Evolutionary conservation across 78 protist genomes (phyloP).

Genomic region (Isochrysis galbana): DNA sequence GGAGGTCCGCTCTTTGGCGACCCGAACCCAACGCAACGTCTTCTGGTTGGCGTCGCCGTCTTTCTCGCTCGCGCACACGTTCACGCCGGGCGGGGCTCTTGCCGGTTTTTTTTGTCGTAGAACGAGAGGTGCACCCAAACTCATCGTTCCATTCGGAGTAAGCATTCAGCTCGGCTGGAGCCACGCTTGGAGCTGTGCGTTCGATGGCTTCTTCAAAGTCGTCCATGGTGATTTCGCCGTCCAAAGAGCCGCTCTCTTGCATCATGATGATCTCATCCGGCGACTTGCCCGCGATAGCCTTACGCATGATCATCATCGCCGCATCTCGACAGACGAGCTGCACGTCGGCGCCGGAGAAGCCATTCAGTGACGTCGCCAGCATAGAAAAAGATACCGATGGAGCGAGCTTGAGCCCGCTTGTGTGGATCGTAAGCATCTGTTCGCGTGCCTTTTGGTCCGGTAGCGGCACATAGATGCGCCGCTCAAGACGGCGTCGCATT

Average conservation of each 20-base stretch:
- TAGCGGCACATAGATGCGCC: slow-evolving; percentile 65
- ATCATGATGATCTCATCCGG: background rate
- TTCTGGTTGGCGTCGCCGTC: no score
- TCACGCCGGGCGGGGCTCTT: no score
- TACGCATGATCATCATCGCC: slow-evolving; percentile 38
- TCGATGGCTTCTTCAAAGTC: background rate
- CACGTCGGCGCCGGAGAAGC: slow-evolving; percentile 57
- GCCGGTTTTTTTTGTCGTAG: no score
- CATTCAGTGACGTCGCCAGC: slow-evolving; percentile 47
- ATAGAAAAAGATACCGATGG: background rate
- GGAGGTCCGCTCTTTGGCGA: no score
- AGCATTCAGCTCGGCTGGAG: background rate
- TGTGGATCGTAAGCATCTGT: slow-evolving; percentile 50
- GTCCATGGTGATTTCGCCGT: background rate
- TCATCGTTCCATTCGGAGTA: background rate
- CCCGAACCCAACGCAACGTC: no score
- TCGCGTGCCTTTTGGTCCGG: slow-evolving; percentile 55
- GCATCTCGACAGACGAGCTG: slow-evolving; percentile 51
- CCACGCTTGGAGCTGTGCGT: background rate
- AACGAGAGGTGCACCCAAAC: no score
- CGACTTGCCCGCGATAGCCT: background rate
- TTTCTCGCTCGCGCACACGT: no score
- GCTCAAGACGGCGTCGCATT: slow-evolving; percentile 61
- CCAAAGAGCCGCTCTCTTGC: background rate
- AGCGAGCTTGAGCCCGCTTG: background rate